These are phyloP conservation scores for Pistacia atlantica DNA, from an alignment of 345 rosid genomes.

Conservation along the genomic window DNA sequence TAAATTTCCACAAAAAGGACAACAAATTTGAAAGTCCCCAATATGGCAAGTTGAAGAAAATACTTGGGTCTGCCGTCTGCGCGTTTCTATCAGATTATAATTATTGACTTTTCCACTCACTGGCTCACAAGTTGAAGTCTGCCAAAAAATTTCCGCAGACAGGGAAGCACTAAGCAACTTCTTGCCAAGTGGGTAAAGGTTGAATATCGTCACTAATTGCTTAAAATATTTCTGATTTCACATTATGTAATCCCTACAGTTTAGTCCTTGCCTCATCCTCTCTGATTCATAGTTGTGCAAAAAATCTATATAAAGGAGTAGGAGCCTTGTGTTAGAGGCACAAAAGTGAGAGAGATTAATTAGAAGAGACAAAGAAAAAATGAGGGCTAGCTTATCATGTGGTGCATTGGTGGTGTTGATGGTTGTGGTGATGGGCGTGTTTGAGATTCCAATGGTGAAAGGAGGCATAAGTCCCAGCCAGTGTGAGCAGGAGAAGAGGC, in stretches of 20 bases:
- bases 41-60: no score
- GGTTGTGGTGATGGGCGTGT: background rate
- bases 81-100: no score
- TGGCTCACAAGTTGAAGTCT: background rate
- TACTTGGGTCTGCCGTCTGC: no score
- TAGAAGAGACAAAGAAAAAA: background rate
- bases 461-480: slow-evolving; percentile 22
- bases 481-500: slow-evolving; percentile 21
- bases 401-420: background rate
- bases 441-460: background rate
- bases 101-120: no score
- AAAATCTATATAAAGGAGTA: background rate
- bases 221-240: no score
- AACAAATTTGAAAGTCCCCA: no score
- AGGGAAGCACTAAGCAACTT: background rate
- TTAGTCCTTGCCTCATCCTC: no score
- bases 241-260: no score
- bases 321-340: background rate
- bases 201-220: no score
- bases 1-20: no score
- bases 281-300: no score
- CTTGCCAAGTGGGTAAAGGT: background rate
- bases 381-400: slow-evolving; percentile 2
- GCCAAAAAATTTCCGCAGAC: background rate
- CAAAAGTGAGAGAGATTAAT: background rate